Base-by-base conservation (phyloP, 2,329 filamentous ascomycete genomes). In the Exophiala alcalophila region DNA sequence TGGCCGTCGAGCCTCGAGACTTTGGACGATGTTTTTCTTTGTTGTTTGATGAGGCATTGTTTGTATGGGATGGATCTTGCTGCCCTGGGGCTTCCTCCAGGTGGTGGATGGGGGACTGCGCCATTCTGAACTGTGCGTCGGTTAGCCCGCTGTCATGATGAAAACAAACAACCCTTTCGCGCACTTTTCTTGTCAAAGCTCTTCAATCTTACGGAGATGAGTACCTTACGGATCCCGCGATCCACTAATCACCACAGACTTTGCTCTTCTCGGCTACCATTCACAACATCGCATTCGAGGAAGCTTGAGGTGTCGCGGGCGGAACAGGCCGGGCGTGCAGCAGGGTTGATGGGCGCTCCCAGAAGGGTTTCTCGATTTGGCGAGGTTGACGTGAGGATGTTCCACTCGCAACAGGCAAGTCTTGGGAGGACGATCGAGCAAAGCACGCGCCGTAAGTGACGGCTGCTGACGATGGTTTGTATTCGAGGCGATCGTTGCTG, bases 1-100 rank as follows among this genome's bases (percentile, higher is more conserved):
- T 72, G 23, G 67, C 64, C 7, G 68, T 71, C 31, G 68, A 71
- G 23, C 66, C 68, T 59, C 68, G 60, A 23, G 69, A 72, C 40
- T 68, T 61, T 36, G 68, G 65, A 37, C 65, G 66, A 36, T 63
- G 65, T 54, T 44, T 51, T 42, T 51, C 51, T 49, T 36, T 51
- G 30, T 44, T 47, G 38, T 33, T 35, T 34, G 47, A 44, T 23
- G 25, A 33, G 24, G 42, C 31, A 36, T 44, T 47, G 37, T 45
- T 48, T 43, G 40, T 29, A 45, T 40, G 40, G 29, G 38, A 16
- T 29, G 34, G 27, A 37, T 38, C 41, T 29, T 34, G 27, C 10
- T 35, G 37, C 34, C 46, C 49, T 37, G 40, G 40, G 48, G 45
- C 39, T 34, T 44, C 49, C 37, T 52, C 49, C 41, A 44, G 36